Base-by-base conservation (phyloP, 2,329 filamentous ascomycete species). In the Pestalotiopsis sp. region DNA sequence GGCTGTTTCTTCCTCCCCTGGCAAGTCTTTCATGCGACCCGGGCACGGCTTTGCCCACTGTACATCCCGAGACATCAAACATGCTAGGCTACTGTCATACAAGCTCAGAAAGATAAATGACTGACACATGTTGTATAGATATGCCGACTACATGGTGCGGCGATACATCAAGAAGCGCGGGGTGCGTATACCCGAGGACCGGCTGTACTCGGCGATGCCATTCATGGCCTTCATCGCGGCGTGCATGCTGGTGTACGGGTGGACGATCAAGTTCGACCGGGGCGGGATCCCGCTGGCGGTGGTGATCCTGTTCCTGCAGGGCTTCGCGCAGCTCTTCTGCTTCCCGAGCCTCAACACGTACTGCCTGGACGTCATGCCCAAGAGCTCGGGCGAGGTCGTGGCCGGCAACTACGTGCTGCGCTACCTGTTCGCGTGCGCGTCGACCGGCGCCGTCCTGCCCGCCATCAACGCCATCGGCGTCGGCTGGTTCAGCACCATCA, bases 281-380 rank as follows among this genome's bases (percentile, higher is more conserved):
- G 86, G 86, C 3, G 86, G 85, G 2, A 83, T 88, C 57, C 81
- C 85, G 0, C 75, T 92, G 4, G 92, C 91, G 0, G 90, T 94
- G 2, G 83, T 94, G 7, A 87, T 88, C 73, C 90, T 94, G 83
- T 94, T 94, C 75, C 68, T 91, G 2, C 91, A 94, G 74, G 92
- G 92, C 1, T 84, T 94, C 0, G 90, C 88, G 0, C 91, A 94
- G 77, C 81, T 94, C 5, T 92, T 93, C 74, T 92, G 90, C 73
- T 94, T 94, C 74, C 91, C 91, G 0, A 88, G 86, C 61, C 77
- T 94, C 69, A 94, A 94, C 76, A 92, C 92, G 0, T 94, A 96
- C 79, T 94, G 92, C 76, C 79, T 96, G 55, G 92, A 96, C 76
- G 92, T 95, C 13, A 93, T 94, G 89, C 91, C 91, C 71, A 84